phyloP scores from a whole-genome alignment of 2,329 filamentous ascomycete species.

The Lachnellula willkommii region DNA sequence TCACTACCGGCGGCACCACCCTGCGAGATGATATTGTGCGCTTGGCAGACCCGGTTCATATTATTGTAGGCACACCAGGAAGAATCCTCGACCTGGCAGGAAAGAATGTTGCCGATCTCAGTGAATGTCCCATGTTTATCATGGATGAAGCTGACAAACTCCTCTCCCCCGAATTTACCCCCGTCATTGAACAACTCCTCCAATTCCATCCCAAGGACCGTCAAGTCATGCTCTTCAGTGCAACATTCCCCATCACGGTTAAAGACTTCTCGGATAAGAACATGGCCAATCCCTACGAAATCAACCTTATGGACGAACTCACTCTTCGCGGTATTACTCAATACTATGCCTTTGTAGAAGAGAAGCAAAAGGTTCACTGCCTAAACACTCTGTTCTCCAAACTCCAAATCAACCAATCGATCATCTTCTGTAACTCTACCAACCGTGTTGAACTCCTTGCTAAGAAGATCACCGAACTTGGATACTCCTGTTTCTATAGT shows the following conservation, averaged over 20 bases:
- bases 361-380: slow-evolving; percentile 99
- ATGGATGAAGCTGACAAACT: slow-evolving; percentile 99
- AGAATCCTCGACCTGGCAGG: slow-evolving; percentile 93
- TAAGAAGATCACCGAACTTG: slow-evolving; percentile 98
- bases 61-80: slow-evolving; percentile 94
- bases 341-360: slow-evolving; percentile 98
- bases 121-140: slow-evolving; percentile 94
- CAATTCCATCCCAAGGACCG: slow-evolving; percentile 95
- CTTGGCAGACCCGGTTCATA: slow-evolving; percentile 88
- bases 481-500: slow-evolving; percentile 99
- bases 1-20: slow-evolving; percentile 92
- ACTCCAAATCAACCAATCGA: slow-evolving; percentile 99
- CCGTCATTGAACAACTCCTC: slow-evolving; percentile 92
- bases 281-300: slow-evolving; percentile 94
- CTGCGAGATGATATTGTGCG: slow-evolving; percentile 96
- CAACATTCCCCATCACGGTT: slow-evolving; percentile 93
- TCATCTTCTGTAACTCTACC: slow-evolving; percentile 99
- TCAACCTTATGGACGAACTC: slow-evolving; percentile 99
- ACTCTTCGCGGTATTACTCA: slow-evolving; percentile 97
- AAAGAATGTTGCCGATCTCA: slow-evolving; percentile 93
- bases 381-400: slow-evolving; percentile 98
- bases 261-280: slow-evolving; percentile 99
- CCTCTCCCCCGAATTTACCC: slow-evolving; percentile 92
- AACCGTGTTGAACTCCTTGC: slow-evolving; percentile 95
- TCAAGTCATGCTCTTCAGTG: slow-evolving; percentile 98